These are phyloP conservation scores for Metschnikowia kunwiensis DNA, from an alignment of 805 yeast species.

Conservation along the genomic window DNA sequence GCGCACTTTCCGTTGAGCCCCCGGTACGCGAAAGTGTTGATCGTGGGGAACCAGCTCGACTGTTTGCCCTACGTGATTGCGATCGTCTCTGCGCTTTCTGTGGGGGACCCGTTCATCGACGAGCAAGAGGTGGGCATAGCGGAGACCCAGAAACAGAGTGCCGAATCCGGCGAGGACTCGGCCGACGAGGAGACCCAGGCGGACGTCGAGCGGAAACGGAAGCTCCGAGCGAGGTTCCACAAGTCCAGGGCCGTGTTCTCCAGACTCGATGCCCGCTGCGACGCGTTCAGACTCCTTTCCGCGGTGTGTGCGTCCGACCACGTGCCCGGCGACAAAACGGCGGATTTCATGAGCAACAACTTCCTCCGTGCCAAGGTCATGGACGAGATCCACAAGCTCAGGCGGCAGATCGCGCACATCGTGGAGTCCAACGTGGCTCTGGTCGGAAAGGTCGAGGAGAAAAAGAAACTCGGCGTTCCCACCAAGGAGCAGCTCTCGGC, in stretches of 20 bases:
- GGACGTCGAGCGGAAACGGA: slow-evolving; percentile 39
- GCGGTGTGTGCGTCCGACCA: slow-evolving; percentile 88
- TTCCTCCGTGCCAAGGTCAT: slow-evolving; percentile 75
- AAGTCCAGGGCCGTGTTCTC: slow-evolving; percentile 60
- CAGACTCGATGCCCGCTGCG: slow-evolving; percentile 69
- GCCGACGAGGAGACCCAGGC: slow-evolving; percentile 34
- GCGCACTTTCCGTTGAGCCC: slow-evolving; percentile 91
- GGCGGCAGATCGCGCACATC: slow-evolving; percentile 75
- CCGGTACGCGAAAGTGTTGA: slow-evolving; percentile 83
- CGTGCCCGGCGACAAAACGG: slow-evolving; percentile 48
- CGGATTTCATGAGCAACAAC: slow-evolving; percentile 51
- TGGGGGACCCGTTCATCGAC: slow-evolving; percentile 83
- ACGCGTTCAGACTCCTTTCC: slow-evolving; percentile 68
- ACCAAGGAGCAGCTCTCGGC: slow-evolving; percentile 65
- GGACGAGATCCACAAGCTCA: slow-evolving; percentile 79
- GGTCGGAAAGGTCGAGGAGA: slow-evolving; percentile 40
- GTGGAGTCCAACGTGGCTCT: slow-evolving; percentile 63
- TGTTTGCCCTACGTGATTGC: slow-evolving; percentile 90
- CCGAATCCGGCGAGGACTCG: slow-evolving; percentile 34
- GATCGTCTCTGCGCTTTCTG: slow-evolving; percentile 85
- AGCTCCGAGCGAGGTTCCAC: slow-evolving; percentile 49
- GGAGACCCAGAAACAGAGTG: slow-evolving; percentile 23
- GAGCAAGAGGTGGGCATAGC: slow-evolving; percentile 71
- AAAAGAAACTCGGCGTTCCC: slow-evolving; percentile 63
- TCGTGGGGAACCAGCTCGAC: slow-evolving; percentile 80